A percentile compares a stretch with the other conserved stretches of the same genome.
Evolutionary conservation across 2,329 filamentous ascomycete genomes (phyloP).

Genomic region (Akanthomyces muscarius): DNA sequence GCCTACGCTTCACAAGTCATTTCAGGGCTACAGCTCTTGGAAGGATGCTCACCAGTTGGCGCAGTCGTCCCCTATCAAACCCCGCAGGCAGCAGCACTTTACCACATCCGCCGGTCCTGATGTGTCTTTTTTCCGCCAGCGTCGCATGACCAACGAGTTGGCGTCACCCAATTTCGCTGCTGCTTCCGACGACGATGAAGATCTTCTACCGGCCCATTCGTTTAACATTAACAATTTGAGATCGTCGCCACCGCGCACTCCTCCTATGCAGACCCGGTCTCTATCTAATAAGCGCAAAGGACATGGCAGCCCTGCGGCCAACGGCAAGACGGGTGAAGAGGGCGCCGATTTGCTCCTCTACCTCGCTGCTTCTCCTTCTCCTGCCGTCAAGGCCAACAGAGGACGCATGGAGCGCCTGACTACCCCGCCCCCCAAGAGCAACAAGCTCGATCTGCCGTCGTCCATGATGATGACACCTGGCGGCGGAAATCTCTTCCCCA

Average conservation of each 20-base stretch:
- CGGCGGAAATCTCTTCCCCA: conserved; percentile 64
- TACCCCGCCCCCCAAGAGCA: conserved; percentile 69
- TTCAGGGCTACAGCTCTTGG: conserved; percentile 59
- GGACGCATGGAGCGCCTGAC: conserved; percentile 65
- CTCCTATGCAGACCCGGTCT: conserved; percentile 60
- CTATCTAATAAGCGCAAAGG: conserved; percentile 45
- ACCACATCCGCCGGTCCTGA: conserved; percentile 66
- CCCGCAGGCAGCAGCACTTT: conserved; percentile 70
- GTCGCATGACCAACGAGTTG: conserved; percentile 62
- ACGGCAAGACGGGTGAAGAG: conserved; percentile 66
- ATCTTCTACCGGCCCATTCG: conserved; percentile 71
- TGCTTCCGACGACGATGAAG: conserved; percentile 75
- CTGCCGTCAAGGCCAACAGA: conserved; percentile 58
- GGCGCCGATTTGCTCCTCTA: conserved; percentile 79
- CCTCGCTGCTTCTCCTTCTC: conserved; percentile 86
- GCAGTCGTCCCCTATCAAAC: conserved; percentile 83
- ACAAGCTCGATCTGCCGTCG: conserved; percentile 65
- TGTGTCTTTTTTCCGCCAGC: conserved; percentile 73
- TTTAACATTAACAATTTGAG: conserved; percentile 61
- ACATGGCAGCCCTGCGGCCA: conserved; percentile 40
- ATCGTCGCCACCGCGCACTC: conserved; percentile 82
- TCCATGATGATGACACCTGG: conserved; percentile 88
- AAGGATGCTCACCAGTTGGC: conserved; percentile 72
- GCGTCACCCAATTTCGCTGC: conserved; percentile 58
- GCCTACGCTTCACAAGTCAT: conserved; percentile 58